phyloP scores from a whole-genome alignment of 1,139 yeast genomes.

The Saccharomyces hybrid region DNA sequence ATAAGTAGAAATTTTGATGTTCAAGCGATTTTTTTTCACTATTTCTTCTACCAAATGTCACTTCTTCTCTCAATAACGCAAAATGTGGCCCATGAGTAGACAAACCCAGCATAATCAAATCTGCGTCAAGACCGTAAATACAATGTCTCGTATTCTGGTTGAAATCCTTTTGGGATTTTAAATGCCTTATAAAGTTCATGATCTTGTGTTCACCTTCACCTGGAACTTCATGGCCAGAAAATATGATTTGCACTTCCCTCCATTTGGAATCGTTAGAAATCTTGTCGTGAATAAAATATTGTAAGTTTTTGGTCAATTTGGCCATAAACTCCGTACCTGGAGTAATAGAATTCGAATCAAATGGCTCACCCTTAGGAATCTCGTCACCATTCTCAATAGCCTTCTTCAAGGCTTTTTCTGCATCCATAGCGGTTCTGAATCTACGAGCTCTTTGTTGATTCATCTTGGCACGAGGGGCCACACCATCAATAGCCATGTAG shows the following conservation, averaged over 20 bases:
- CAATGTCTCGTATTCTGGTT: conserved; percentile 89
- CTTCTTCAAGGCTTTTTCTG: conserved; percentile 57
- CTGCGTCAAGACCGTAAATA: conserved; percentile 96
- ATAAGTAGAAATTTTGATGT: conserved; percentile 71
- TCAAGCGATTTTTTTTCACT: conserved; percentile 50
- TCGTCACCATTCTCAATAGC: conserved; percentile 43
- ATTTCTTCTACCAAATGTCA: conserved; percentile 64
- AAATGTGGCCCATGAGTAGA: conserved; percentile 97
- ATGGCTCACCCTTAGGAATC: conserved; percentile 56
- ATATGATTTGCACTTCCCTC: conserved; percentile 74
- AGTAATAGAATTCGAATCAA: conserved; percentile 91
- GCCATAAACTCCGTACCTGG: conserved; percentile 99
- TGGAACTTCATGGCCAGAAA: conserved; percentile 97
- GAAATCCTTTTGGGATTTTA: conserved; percentile 61
- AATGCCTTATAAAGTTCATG: conserved; percentile 85
- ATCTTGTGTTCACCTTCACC: conserved; percentile 99
- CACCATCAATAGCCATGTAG: conserved; percentile 98
- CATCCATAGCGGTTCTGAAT: conserved; percentile 91
- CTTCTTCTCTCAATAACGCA: conserved; percentile 92
- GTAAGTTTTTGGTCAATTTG: conserved; percentile 69
- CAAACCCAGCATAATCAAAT: conserved; percentile 90
- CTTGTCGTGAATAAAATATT: conserved; percentile 88
- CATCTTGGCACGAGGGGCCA: conserved; percentile 98
- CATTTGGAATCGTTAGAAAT: conserved; percentile 85
- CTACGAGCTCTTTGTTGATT: conserved; percentile 97